These are phyloP conservation scores for Rhodotorula paludigena DNA, from an alignment of 768 basidiomycete species.

Conservation along the genomic window DNA sequence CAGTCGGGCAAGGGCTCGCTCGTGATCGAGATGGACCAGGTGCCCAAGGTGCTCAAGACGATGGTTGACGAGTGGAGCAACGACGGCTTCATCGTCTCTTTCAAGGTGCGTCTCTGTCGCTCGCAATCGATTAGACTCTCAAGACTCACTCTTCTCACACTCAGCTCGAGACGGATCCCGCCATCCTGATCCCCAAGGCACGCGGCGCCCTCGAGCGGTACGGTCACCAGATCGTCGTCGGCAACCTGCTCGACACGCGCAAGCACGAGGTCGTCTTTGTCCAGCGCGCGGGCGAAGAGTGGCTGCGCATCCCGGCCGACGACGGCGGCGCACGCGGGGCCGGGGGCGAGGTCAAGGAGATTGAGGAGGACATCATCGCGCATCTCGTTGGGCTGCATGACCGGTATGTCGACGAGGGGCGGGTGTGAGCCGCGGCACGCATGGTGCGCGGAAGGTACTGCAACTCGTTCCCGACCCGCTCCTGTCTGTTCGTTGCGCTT, in stretches of 20 bases:
- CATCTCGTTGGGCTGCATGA: constrained; percentile 71
- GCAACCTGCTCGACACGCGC: constrained; percentile 84
- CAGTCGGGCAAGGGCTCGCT: constrained; percentile 93
- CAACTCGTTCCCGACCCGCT: no score
- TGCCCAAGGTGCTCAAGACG: constrained; percentile 89
- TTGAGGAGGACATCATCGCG: constrained; percentile 82
- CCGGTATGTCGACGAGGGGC: background rate
- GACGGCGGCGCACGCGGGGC: constrained; percentile 21
- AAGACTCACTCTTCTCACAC: background rate
- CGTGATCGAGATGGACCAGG: constrained; percentile 96
- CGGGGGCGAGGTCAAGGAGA: constrained; percentile 61
- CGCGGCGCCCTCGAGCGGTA: constrained; percentile 81
- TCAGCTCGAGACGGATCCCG: constrained; percentile 86
- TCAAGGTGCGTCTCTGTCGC: constrained; percentile 63
- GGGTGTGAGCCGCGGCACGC: no score
- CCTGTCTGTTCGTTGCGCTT: background rate
- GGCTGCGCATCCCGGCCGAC: constrained; percentile 38
- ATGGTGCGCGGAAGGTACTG: no score
- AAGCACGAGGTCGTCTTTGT: constrained; percentile 93
- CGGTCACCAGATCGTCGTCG: constrained; percentile 95
- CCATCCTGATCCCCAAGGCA: constrained; percentile 83
- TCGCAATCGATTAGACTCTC: no score
- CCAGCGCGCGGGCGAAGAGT: constrained; percentile 36
- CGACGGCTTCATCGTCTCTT: constrained; percentile 87
- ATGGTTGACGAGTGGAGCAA: constrained; percentile 90